Evolutionary conservation across 1,139 yeast genomes (phyloP), one percentile per base, ranked within the genome.

Genomic region (Suzukiozyma palmioleophila): DNA sequence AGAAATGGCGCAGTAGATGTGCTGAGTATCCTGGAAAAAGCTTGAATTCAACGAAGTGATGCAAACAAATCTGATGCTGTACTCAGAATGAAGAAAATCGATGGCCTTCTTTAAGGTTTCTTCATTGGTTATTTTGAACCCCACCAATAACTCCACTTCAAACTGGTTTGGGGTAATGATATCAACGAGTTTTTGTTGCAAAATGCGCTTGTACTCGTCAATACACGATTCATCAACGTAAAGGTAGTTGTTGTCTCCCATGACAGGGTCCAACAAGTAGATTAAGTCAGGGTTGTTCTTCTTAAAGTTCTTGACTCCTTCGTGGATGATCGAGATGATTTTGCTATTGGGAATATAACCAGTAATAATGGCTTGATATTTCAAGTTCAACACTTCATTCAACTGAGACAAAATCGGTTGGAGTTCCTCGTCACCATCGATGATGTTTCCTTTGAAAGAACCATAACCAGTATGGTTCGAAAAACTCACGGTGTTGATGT

Each of bases 151-250:
- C 60, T 89, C 96, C 44, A 87, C 73, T 57, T 92, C 98, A 59
- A 86, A 86, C 57, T 88, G 96, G 58, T 92, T 92, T 1, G 98
- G 98, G 0, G 97, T 87, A 8, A 84, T 77, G 15, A 89, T 56
- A 43, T 79, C 81, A 10, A 89, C 88, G 2, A 61, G 43, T 8
- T 77, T 73, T 2, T 68, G 56, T 13, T 59, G 52, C 33, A 90
- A 59, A 2, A 85, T 65, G n/a, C 64, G 51, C 52, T 73, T 72
- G 56, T 90, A 90, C 1, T 77, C 75, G 0, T 79, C 77, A 0
- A 90, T 71, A 38, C 88, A 85, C 15, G 77, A 76, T 45, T 79
- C 74, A 34, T 80, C 75, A 9, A 92, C 97, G 53, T 92, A 92
- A 22, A 90, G 58, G 43, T 73, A 74, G 2, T 95, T 96, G 49